Evolutionary conservation across 495 filamentous ascomycete genomes (phyloP), one percentile per base, ranked within the genome.

Genomic region (Xanthoparmelia taractica): DNA sequence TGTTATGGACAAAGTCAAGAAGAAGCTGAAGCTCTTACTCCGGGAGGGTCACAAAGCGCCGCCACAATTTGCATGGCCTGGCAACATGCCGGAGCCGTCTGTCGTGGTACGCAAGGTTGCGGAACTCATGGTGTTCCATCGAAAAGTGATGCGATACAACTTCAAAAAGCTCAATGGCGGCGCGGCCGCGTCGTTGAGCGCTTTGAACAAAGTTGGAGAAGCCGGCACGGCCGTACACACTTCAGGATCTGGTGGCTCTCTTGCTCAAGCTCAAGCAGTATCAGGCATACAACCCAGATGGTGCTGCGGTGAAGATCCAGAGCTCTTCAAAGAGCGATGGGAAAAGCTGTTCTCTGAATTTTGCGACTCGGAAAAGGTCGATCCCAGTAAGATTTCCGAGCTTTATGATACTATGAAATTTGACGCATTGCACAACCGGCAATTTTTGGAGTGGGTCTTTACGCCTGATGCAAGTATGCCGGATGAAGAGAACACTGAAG

Each of bases 391-490:
- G 77, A 91, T 98, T 41, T 96, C 91, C 11, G 94, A 98, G 75
- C 78, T 98, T 3, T 97, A 97, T 71, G 94, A 98, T 73, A 97
- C 92, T 36, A 97, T 97, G 92, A 98, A 98, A 72, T 98, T 97
- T 68, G 94, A 98, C 69, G 94, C 95, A 3, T 81, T 98, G 31
- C 94, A 98, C 73, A 98, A 98, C 72, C 85, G 95, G 7, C 89
- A 89, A 63, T 97, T 97, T 64, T 77, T 98, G n/a, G 95, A 98
- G 74, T 96, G 93, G 87, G 89, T 96, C 4, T 97, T 98, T 70
- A 96, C 91, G 64, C 95, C 94, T 4, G 82, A 82, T 70, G 82
- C 75, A 72, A 84, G 72, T 66, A 83, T 88, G 77, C 78, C 85
- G 57, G 84, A 84, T 50, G 87, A 91, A 55, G 83, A 87, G 36